Evolutionary conservation across 495 filamentous ascomycete genomes (phyloP).

Genomic region (Aspergillus bertholletiae): DNA sequence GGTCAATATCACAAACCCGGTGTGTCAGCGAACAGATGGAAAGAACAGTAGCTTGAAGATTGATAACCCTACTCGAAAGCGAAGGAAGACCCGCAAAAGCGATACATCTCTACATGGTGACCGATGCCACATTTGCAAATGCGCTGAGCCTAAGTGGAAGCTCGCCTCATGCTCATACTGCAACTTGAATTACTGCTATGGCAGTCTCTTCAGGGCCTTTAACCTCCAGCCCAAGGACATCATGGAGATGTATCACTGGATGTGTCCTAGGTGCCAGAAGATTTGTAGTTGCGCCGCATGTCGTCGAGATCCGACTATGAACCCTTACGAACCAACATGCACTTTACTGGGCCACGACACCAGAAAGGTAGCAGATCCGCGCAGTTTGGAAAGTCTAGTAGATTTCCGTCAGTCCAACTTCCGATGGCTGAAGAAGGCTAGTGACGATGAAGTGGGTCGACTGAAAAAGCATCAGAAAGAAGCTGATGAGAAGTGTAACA

Average conservation of each 20-base stretch:
- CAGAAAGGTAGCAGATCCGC: conserved; percentile 77
- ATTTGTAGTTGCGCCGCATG: conserved; percentile 84
- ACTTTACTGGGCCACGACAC: conserved; percentile 89
- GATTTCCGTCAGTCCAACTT: conserved; percentile 83
- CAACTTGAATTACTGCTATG: conserved; percentile 76
- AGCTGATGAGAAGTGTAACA: conserved; percentile 44
- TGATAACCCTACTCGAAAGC: conserved; percentile 42
- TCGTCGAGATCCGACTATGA: conserved; percentile 52
- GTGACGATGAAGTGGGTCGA: conserved; percentile 44
- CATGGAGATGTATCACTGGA: conserved; percentile 77
- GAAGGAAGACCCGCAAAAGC: conserved; percentile 39
- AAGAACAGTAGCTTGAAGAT: conserved; percentile 17
- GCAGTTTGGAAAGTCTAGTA: conserved; percentile 82
- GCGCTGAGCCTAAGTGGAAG: conserved; percentile 74
- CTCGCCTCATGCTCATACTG: conserved; percentile 75
- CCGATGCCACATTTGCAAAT: conserved; percentile 76
- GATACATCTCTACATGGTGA: conserved; percentile 37
- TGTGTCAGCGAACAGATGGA: conserved; percentile 9
- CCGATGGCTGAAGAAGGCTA: conserved; percentile 63
- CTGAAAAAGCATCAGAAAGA: conserved; percentile 47
- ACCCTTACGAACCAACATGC: conserved; percentile 76
- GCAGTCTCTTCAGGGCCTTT: conserved; percentile 82
- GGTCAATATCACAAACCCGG: conserved; percentile 52
- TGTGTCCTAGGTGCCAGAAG: conserved; percentile 78
- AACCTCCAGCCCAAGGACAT: conserved; percentile 76